A percentile compares a stretch with the other conserved stretches of the same genome.
These are phyloP conservation scores for Paxillus rubicundulus DNA, from an alignment of 768 basidiomycete genomes.

Conservation along the genomic window DNA sequence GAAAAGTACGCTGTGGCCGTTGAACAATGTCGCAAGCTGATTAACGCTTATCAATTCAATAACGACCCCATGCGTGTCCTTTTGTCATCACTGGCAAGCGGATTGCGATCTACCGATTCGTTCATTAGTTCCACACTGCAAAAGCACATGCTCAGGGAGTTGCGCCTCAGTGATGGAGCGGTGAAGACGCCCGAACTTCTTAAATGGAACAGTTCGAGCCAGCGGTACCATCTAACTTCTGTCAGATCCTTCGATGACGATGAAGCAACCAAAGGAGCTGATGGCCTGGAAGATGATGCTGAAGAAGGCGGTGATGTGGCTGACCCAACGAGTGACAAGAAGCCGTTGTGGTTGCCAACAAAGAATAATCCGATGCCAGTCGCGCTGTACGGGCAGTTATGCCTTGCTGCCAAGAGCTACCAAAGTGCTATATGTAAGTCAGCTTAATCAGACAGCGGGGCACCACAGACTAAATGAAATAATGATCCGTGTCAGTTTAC, in stretches of 20 bases:
- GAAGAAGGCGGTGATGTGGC: slow-evolving; percentile 27
- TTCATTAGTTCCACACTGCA: slow-evolving; percentile 79
- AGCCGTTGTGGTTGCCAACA: slow-evolving; percentile 48
- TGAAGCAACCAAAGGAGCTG: slow-evolving; percentile 13
- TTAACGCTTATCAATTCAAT: slow-evolving; percentile 77
- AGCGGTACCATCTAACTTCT: slow-evolving; percentile 51
- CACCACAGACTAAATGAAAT: neutral
- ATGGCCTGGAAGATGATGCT: slow-evolving; percentile 33
- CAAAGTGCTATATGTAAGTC: slow-evolving; percentile 87
- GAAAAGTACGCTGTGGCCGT: slow-evolving; percentile 57
- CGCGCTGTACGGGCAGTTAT: slow-evolving; percentile 78
- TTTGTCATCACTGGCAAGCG: slow-evolving; percentile 68
- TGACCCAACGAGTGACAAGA: slow-evolving; percentile 22
- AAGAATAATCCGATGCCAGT: slow-evolving; percentile 71
- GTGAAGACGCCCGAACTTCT: slow-evolving; percentile 59
- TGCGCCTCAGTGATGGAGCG: slow-evolving; percentile 65
- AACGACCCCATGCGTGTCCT: slow-evolving; percentile 83
- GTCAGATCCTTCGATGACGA: slow-evolving; percentile 20
- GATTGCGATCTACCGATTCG: slow-evolving; percentile 65
- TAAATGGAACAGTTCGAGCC: slow-evolving; percentile 58
- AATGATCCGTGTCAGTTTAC: slow-evolving; percentile 57
- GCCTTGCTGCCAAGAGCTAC: slow-evolving; percentile 81
- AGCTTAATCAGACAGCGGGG: neutral
- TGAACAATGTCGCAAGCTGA: slow-evolving; percentile 74
- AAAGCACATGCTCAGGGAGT: slow-evolving; percentile 80